Evolutionary conservation across 2,329 filamentous ascomycete genomes (phyloP).

Genomic region (Alternaria panax): DNA sequence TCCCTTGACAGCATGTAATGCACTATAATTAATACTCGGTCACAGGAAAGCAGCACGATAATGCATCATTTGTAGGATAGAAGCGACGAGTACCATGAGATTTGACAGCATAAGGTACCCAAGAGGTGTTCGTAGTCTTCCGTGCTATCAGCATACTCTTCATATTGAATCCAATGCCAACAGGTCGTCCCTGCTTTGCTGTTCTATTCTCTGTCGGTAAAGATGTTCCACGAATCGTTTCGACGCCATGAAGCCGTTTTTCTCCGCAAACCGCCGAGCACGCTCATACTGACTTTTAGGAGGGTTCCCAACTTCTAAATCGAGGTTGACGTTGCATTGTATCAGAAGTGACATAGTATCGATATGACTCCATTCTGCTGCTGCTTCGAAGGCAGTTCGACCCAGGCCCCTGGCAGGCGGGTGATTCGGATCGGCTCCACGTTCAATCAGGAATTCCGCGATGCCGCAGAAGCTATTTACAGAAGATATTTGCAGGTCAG

Average conservation of each 20-base stretch:
- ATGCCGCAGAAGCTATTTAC: conserved; percentile 4
- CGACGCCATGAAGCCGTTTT: background rate
- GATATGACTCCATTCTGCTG: conserved; percentile 10
- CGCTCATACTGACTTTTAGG: background rate
- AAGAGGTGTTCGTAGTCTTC: background rate
- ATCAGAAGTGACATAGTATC: conserved; percentile 11
- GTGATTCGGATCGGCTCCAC: conserved; percentile 1
- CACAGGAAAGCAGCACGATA: too few species aligned
- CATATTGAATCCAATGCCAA: background rate
- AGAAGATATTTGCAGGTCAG: conserved; percentile 12
- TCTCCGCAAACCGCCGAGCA: background rate
- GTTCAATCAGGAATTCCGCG: background rate
- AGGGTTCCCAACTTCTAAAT: background rate
- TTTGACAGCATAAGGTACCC: background rate
- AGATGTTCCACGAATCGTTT: background rate
- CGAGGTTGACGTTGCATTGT: background rate
- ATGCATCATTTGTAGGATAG: background rate
- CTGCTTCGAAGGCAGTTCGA: conserved; percentile 12
- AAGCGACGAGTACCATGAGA: background rate
- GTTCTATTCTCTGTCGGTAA: background rate
- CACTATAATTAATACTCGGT: too few species aligned
- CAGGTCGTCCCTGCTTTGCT: background rate
- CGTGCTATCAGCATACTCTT: background rate
- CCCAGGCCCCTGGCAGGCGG: conserved; percentile 2
- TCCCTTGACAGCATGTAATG: too few species aligned